Evolutionary conservation across 2,329 filamentous ascomycete genomes (phyloP).

Genomic region (Escovopsis weberi): DNA sequence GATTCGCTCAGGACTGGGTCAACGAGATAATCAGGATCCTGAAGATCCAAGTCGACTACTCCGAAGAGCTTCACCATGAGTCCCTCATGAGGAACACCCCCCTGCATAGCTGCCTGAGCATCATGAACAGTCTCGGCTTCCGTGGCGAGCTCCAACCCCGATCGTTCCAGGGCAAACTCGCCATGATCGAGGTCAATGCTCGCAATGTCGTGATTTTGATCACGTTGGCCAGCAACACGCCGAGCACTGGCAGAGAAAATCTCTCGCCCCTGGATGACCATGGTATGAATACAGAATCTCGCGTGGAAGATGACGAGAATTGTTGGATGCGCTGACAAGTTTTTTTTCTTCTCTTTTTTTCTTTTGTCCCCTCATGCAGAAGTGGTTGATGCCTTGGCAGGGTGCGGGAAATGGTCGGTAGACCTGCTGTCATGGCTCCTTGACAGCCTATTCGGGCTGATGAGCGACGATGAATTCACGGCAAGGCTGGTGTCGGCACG

Average conservation of each 20-base stretch:
- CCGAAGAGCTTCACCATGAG: conserved; percentile 58
- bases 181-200: conserved; percentile 60
- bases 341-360: neutral
- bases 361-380: conserved; percentile 28
- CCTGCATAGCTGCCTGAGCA: conserved; percentile 62
- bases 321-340: neutral
- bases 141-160: conserved; percentile 46
- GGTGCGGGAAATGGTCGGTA: conserved; percentile 65
- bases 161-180: conserved; percentile 55
- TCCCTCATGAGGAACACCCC: conserved; percentile 57
- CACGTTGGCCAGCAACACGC: conserved; percentile 45
- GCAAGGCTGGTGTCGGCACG: conserved; percentile 32
- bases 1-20: conserved; percentile 48
- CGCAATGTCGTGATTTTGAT: conserved; percentile 55
- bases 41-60: conserved; percentile 66
- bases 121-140: conserved; percentile 67
- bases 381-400: conserved; percentile 55
- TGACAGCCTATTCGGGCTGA: conserved; percentile 43
- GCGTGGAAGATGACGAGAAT: neutral
- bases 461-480: conserved; percentile 36
- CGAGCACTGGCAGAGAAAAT: conserved; percentile 38
- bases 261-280: conserved; percentile 48
- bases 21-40: conserved; percentile 54
- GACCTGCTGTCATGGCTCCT: conserved; percentile 52
- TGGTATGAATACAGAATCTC: conserved; percentile 14